These are phyloP conservation scores for Alternaria sp. DNA, from an alignment of 2,329 filamentous ascomycete genomes.

Conservation along the genomic window DNA sequence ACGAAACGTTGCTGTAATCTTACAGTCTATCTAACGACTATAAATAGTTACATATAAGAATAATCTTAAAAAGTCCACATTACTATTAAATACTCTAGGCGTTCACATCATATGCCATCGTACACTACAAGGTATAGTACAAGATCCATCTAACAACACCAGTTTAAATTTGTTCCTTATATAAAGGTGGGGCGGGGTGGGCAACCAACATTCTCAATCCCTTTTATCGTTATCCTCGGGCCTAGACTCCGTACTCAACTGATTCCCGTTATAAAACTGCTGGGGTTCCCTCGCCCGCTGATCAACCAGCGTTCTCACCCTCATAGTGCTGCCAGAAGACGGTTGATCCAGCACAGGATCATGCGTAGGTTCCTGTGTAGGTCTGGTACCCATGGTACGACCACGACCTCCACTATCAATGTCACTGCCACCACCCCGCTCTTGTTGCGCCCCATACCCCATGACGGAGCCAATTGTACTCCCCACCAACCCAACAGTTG, in stretches of 20 bases:
- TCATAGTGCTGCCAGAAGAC: constrained; percentile 37
- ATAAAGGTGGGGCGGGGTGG: too few species aligned
- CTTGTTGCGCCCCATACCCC: constrained; percentile 32
- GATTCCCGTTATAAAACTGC: constrained; percentile 92
- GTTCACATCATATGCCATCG: too few species aligned
- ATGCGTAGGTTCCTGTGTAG: constrained; percentile 18
- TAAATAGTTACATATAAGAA: too few species aligned
- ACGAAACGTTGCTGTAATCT: too few species aligned
- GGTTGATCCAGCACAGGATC: constrained; percentile 27
- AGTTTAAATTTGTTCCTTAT: too few species aligned
- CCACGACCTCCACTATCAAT: not conserved
- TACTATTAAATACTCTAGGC: too few species aligned
- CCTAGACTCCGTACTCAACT: constrained; percentile 46
- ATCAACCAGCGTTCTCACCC: constrained; percentile 57
- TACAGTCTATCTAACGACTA: too few species aligned
- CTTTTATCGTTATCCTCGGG: constrained; percentile 15
- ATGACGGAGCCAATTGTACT: constrained; percentile 45
- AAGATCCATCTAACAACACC: too few species aligned
- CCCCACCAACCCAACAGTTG: constrained; percentile 46
- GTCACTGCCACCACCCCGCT: constrained; percentile 12
- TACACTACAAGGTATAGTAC: too few species aligned
- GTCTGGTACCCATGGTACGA: constrained; percentile 21
- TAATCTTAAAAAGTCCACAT: too few species aligned
- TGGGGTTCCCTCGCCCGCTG: constrained; percentile 62
- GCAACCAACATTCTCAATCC: constrained; percentile 1